phyloP scores from a whole-genome alignment of 2,329 filamentous ascomycete species.

The Cryphonectria parasitica region DNA sequence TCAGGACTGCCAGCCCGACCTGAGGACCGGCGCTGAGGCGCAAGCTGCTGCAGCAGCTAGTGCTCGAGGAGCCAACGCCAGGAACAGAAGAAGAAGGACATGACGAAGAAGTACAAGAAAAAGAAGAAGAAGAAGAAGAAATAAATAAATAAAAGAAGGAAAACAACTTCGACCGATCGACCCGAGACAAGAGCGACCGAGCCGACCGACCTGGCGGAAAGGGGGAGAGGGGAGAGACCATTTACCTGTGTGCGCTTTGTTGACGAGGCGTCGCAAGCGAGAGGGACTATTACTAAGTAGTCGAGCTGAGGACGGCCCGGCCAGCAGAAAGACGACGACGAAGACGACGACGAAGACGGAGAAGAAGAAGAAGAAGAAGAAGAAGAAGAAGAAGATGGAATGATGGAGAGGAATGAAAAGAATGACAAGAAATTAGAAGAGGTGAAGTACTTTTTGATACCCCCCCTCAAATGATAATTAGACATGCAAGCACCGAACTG shows the following conservation, averaged over 20 bases:
- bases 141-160: too few species aligned
- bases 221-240: too few species aligned
- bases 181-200: not conserved
- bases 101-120: not conserved
- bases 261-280: slow-evolving; percentile 10
- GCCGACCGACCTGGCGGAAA: not conserved
- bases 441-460: not conserved
- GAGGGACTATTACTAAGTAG: slow-evolving; percentile 7
- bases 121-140: too few species aligned
- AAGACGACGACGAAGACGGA: too few species aligned
- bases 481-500: not conserved
- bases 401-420: not conserved
- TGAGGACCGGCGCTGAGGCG: not conserved
- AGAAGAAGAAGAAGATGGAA: too few species aligned
- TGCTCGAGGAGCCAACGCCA: not conserved
- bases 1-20: slow-evolving; percentile 45
- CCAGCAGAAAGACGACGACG: not conserved
- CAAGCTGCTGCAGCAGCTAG: not conserved
- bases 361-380: not conserved
- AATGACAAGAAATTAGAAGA: not conserved
- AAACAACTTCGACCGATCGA: not conserved
- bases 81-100: not conserved
- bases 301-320: not conserved
- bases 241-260: slow-evolving; percentile 1
- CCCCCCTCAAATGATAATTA: not conserved